Evolutionary conservation across 106 monocot genomes (phyloP), one percentile per base, ranked within the genome.

Genomic region (Acanthochlamys bracteata): DNA sequence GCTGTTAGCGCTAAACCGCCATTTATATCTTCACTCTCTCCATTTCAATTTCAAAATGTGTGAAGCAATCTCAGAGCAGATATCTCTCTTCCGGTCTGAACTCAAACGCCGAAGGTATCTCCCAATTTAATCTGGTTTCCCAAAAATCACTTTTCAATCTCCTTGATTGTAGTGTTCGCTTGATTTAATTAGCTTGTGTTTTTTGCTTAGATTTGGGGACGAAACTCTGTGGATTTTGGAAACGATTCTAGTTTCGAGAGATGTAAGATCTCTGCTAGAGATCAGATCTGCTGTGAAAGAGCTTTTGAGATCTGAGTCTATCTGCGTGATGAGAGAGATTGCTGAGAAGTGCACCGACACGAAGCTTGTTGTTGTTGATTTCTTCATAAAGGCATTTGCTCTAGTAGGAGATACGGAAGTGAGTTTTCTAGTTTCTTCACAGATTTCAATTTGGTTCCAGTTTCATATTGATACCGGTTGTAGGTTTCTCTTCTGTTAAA

Each of bases 361-460:
- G 76, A 88, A 79, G 66, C 85, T 96, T 20, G 26, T 15, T 15
- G 41, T 72, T 39, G 83, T 80, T 22, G 82, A 96, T 16, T 96
- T 96, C 74, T 88, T 96, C 43, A 80, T 88, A 17, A 59, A 65
- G 55, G 91, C 96, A 4, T 90, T 96, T 62, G 84, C 88, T 66
- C 72, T 90, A 7, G 73, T 81, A 4, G 91, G 91, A 26, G 88
- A 96, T 20, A 78, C 75, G n/a, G 90, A 91, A 68, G 96, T 88
- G 60, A 73, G 73, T 23, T 12, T 46, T 49, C 25, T 10, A 4
- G 21, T 14, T 4, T 52, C 10, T 27, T 20, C 33, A 33, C 33
- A 3, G 33, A 33, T 21, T 66, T 51, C n/a, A 41, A 23, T 51
- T 21, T 24, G 22, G 4, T 21, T 47, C 20, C 42, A 13, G 20